phyloP scores from a whole-genome alignment of 208 protist genomes.

The Acanthamoeba sp. region DNA sequence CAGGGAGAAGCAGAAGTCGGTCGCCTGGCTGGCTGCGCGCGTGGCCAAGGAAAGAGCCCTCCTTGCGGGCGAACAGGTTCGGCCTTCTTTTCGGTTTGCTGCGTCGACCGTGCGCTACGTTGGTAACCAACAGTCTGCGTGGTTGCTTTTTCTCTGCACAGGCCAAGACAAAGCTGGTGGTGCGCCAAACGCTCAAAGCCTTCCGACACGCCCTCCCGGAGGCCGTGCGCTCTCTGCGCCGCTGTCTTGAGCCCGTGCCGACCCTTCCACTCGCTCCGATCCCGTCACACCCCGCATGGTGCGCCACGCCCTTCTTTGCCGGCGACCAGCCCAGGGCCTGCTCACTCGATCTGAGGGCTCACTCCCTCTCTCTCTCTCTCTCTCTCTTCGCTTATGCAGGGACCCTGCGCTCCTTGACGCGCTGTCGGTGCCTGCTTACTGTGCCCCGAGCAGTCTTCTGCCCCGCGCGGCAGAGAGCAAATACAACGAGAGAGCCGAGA shows the following conservation, averaged over 20 bases:
- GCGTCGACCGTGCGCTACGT: no score
- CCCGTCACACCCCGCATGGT: neutral
- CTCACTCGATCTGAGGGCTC: neutral
- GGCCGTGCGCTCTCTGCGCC: neutral
- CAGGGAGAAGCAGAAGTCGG: neutral
- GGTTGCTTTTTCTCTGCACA: neutral
- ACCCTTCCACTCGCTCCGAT: neutral
- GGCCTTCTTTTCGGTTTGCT: neutral
- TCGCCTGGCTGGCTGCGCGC: neutral
- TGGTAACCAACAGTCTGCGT: no score
- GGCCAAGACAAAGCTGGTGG: neutral
- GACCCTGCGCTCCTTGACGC: neutral
- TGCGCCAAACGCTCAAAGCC: neutral
- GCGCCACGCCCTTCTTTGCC: neutral
- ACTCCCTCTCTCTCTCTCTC: neutral
- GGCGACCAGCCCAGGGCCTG: no score
- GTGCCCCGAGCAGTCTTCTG: neutral
- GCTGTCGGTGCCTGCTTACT: neutral
- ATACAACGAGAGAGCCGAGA: neutral
- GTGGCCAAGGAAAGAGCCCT: constrained; percentile 12
- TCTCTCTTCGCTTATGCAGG: neutral
- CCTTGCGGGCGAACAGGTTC: neutral
- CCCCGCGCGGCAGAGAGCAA: neutral
- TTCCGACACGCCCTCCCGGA: neutral
- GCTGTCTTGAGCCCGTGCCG: neutral